Base-by-base conservation (phyloP, 2,329 filamentous ascomycete species). In the Aspergillus melleus region DNA sequence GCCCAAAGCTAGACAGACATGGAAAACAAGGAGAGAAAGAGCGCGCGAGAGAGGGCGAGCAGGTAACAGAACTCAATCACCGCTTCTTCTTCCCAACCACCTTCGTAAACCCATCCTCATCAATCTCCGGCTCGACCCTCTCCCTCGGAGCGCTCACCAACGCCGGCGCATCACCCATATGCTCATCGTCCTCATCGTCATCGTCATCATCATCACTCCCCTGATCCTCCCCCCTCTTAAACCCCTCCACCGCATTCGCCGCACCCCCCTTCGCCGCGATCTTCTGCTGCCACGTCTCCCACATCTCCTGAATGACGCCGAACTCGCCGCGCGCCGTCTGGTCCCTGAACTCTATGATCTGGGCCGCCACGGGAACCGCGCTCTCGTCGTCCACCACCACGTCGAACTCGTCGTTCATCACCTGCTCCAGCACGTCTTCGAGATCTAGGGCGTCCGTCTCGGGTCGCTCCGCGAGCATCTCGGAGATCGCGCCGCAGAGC, bases 391-490 rank as follows among this genome's bases (percentile, higher is more conserved):
- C 95, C 29, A 97, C 86, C 58, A 91, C 89, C 57, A 95, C 90
- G 70, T 96, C 92, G 71, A 98, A 99, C 77, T 99, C 95, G 79
- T 98, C 95, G 63, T 90, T 85, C 89, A 98, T 95, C 62, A 96
- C 88, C 70, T 97, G 91, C 51, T 96, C 81, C 52, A 98, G 81
- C 54, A 96, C 87, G 46, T 89, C 84, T 80, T 98, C 94, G 49
- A 97, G 81, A 68, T 97, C 92, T 64, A 89, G 87, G 19, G 84
- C 80, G 67, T 96, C 90, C 11, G 90, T 87, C 57, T 86, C 81
- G 2, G 86, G 81, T 3, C 81, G 77, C 11, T 81, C 76, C 19
- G 70, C 81, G 68, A 97, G 89, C 63, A 96, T 86, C 26, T 96
- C 91, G 60, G 88, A 89, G 55, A 98, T 83, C 49, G 90, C 90